These are phyloP conservation scores for Xylaria cubensis DNA, from an alignment of 495 filamentous ascomycete species.

Conservation along the genomic window DNA sequence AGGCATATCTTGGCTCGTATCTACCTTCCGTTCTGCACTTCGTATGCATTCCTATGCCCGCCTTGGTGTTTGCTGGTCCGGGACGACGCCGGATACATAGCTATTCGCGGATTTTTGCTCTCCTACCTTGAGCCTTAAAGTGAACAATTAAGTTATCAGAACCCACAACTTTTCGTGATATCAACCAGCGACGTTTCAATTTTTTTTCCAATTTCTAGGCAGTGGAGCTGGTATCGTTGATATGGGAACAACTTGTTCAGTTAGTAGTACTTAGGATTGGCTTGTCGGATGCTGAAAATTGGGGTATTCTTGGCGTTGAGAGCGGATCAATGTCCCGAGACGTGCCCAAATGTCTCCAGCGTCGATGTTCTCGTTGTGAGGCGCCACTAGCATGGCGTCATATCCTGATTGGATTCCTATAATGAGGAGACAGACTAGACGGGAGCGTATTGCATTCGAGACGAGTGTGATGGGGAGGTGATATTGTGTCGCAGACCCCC, in stretches of 20 bases:
- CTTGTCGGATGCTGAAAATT: background rate
- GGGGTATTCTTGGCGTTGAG: background rate
- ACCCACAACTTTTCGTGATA: background rate
- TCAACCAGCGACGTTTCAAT: background rate
- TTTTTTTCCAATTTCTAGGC: too few species aligned
- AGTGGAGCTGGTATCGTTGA: background rate
- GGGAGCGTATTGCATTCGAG: background rate
- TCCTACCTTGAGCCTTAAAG: background rate
- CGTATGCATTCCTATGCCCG: background rate
- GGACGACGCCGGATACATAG: background rate
- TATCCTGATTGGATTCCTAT: background rate
- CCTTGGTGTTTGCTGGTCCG: background rate
- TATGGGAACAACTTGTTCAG: background rate
- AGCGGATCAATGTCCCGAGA: background rate
- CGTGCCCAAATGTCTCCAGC: background rate
- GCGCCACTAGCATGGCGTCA: background rate
- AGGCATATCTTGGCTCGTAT: background rate
- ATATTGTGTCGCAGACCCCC: conserved; percentile 5
- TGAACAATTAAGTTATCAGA: background rate
- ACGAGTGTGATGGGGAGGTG: background rate
- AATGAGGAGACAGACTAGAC: background rate
- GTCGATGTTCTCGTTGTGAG: background rate
- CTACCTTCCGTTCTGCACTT: background rate
- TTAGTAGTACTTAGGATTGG: background rate
- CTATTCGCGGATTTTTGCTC: background rate